Evolutionary conservation across 1,139 yeast species (phyloP), one percentile per base, ranked within the genome.

Genomic region (Candida neerlandica): DNA sequence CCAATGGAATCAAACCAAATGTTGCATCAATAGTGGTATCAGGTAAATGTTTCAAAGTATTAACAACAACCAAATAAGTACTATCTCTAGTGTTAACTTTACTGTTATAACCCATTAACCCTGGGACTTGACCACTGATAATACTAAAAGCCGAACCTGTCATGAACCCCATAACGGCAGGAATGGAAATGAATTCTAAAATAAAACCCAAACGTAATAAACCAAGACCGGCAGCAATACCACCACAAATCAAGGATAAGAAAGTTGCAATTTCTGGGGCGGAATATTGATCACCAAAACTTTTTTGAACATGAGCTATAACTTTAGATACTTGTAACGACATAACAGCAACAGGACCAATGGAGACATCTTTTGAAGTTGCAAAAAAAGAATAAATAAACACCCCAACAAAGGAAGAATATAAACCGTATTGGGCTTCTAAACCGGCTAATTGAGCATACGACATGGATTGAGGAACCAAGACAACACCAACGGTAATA

Each of bases 331-430:
- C 91, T 66, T 91, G 92, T 56, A 84, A 67, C 12, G 96, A 89
- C 97, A 92, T 91, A 53, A 92, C 97, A 2, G 98, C 98, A 37
- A 92, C 98, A 5, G 98, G 97, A 30, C 97, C 98, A 60, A 92
- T 91, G 54, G 95, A 87, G 42, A 92, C 96, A 75, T 92, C 98
- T 69, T 91, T 92, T 16, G 96, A 88, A 15, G 97, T 92, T 14
- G 97, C 98, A 66, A 92, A 92, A 60, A 91, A 81, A 44, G 96
- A 86, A 66, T 92, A 92, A 50, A 88, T 82, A 64, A 90, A 81
- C 15, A 91, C 96, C 62, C 98, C 98, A 45, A 92, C 87, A 63
- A 92, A 92, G 0, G 96, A 88, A 23, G 97, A 89, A 69, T 92
- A 92, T 46, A 92, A 78, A 46, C 98, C 98, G 59, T 84, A 91